Evolutionary conservation across 495 filamentous ascomycete species (phyloP).

Genomic region (Trichoderma orchidacearum): DNA sequence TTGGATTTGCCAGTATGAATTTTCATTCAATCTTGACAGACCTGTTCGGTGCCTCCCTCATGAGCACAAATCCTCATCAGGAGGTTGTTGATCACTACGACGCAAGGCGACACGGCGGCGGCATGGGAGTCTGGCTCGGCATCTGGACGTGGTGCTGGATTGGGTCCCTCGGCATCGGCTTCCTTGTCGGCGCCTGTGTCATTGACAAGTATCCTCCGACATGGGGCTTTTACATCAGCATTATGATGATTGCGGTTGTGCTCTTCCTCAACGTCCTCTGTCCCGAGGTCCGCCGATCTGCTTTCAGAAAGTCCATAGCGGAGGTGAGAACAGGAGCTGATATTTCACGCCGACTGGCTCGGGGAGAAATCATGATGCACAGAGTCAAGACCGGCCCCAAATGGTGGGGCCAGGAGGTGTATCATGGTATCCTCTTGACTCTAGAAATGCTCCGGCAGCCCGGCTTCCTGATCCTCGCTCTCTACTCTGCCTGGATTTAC

Average conservation of each 20-base stretch:
- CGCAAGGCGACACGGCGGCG: conserved; percentile 55
- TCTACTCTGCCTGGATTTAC: conserved; percentile 67
- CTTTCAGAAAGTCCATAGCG: conserved; percentile 49
- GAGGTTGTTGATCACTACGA: conserved; percentile 49
- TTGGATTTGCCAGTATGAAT: conserved; percentile 68
- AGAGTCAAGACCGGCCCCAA: conserved; percentile 49
- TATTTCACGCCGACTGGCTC: conserved; percentile 43
- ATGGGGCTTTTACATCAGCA: conserved; percentile 63
- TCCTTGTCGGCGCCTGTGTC: conserved; percentile 51
- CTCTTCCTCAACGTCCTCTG: conserved; percentile 51
- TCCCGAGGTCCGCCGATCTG: conserved; percentile 50
- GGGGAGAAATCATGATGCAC: conserved; percentile 66
- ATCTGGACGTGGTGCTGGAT: conserved; percentile 64
- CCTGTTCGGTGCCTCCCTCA: conserved; percentile 58
- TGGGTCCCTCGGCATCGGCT: conserved; percentile 53
- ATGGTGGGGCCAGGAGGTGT: conserved; percentile 64
- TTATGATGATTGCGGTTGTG: conserved; percentile 44
- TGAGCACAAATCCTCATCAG: conserved; percentile 57
- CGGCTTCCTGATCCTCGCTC: conserved; percentile 54
- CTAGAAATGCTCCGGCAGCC: conserved; percentile 54
- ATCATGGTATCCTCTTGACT: conserved; percentile 52
- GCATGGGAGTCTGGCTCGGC: conserved; percentile 65
- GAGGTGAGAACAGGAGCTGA: conserved; percentile 42
- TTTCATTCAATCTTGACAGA: conserved; percentile 56
- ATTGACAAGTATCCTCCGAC: conserved; percentile 44